A percentile compares a stretch with the other conserved stretches of the same genome.
Evolutionary conservation across 768 basidiomycete species (phyloP).

Genomic region (Pleurotus djamor): DNA sequence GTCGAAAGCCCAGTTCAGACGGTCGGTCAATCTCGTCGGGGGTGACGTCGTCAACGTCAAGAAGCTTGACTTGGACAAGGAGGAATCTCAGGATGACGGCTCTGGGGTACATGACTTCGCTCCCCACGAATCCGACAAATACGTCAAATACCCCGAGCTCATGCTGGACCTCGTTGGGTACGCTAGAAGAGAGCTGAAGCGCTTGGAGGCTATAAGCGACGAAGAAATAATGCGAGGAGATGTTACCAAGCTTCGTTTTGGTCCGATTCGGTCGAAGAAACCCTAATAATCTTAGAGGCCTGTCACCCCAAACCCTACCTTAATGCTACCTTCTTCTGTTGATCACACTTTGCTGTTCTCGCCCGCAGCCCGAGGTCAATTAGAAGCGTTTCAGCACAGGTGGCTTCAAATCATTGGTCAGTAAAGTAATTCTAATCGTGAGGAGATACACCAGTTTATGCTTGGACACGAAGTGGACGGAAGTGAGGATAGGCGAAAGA

Average conservation of each 20-base stretch:
- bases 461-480: neutral
- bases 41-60: constrained; percentile 60
- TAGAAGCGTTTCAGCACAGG: no score
- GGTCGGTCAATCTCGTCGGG: constrained; percentile 70
- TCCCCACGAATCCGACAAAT: constrained; percentile 57
- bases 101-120: constrained; percentile 74
- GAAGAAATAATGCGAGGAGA: constrained; percentile 37
- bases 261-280: constrained; percentile 17
- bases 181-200: constrained; percentile 64
- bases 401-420: no score
- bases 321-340: neutral
- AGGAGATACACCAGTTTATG: neutral
- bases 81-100: constrained; percentile 61
- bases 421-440: neutral
- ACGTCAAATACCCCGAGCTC: constrained; percentile 71
- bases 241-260: constrained; percentile 37
- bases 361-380: no score
- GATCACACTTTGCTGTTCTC: no score
- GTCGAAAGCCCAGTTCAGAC: constrained; percentile 39
- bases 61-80: constrained; percentile 54
- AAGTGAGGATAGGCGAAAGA: neutral
- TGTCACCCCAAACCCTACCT: neutral
- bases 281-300: neutral
- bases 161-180: constrained; percentile 73
- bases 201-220: constrained; percentile 58